These are phyloP conservation scores for Lactarius indigo DNA, from an alignment of 768 basidiomycete genomes.

Conservation along the genomic window DNA sequence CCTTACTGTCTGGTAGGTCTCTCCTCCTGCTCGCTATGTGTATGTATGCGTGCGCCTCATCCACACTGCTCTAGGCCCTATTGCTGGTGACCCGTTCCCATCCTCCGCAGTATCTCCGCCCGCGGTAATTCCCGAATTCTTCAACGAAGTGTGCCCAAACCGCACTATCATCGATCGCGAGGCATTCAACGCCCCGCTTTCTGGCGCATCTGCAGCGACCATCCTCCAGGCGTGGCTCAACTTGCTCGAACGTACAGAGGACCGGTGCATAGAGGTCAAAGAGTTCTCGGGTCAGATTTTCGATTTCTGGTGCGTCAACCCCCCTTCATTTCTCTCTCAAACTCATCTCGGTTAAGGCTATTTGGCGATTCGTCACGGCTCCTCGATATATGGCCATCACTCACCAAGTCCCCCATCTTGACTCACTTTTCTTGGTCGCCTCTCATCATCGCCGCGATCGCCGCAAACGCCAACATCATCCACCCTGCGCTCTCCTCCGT, in stretches of 20 bases:
- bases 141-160: constrained; percentile 40
- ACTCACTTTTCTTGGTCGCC: constrained; percentile 40
- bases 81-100: constrained; percentile 41
- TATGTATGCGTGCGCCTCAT: background rate
- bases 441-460: constrained; percentile 34
- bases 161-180: constrained; percentile 34
- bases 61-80: constrained; percentile 33
- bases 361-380: constrained; percentile 34
- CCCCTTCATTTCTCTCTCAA: background rate
- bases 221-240: constrained; percentile 40
- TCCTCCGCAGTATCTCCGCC: constrained; percentile 33
- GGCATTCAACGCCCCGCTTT: constrained; percentile 32
- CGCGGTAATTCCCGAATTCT: constrained; percentile 38
- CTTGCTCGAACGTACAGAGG: constrained; percentile 34
- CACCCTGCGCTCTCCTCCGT: constrained; percentile 12
- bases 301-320: constrained; percentile 35
- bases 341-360: constrained; percentile 29
- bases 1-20: constrained; percentile 45
- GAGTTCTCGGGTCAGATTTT: constrained; percentile 35
- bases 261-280: constrained; percentile 41
- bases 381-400: constrained; percentile 35
- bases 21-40: no score
- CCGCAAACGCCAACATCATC: constrained; percentile 31
- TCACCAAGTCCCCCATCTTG: constrained; percentile 35
- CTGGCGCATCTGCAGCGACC: constrained; percentile 29